These are phyloP conservation scores for Hymenotorrendiella dingleyae DNA, from an alignment of 2,329 filamentous ascomycete genomes.

Conservation along the genomic window DNA sequence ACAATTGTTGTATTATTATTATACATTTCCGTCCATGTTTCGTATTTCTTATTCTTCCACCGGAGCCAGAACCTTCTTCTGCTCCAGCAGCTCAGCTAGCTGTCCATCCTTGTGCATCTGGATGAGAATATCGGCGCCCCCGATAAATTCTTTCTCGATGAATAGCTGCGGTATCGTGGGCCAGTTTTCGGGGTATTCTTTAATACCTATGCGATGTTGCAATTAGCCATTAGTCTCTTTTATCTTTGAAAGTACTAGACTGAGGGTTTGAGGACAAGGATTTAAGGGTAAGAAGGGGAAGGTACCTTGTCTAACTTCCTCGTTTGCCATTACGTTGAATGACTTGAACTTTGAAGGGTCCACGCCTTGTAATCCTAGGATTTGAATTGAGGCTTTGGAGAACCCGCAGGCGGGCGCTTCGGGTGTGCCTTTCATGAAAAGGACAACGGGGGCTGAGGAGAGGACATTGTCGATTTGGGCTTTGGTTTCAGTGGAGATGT, in stretches of 20 bases:
- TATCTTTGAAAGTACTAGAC: not conserved
- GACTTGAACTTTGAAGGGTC: slow-evolving; percentile 96
- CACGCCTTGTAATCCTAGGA: slow-evolving; percentile 89
- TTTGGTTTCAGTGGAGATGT: slow-evolving; percentile 74
- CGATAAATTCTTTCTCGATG: slow-evolving; percentile 90
- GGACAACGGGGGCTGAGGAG: slow-evolving; percentile 78
- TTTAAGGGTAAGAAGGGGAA: not conserved
- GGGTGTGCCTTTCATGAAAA: slow-evolving; percentile 99
- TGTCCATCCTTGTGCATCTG: slow-evolving; percentile 97
- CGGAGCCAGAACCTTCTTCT: slow-evolving; percentile 73
- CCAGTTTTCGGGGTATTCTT: slow-evolving; percentile 99
- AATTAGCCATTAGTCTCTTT: not conserved
- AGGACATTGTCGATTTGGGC: slow-evolving; percentile 88
- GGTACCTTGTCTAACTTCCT: slow-evolving; percentile 73
- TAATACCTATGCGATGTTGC: slow-evolving; percentile 77
- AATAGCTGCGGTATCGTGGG: slow-evolving; percentile 97
- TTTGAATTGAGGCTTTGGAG: slow-evolving; percentile 90
- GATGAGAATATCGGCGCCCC: slow-evolving; percentile 95
- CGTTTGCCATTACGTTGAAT: slow-evolving; percentile 93
- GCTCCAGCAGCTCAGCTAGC: slow-evolving; percentile 82
- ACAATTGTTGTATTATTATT: no score
- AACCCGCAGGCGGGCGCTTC: slow-evolving; percentile 96
- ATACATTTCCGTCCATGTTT: not conserved
- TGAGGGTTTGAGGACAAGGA: not conserved
- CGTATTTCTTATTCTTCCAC: slow-evolving; percentile 15